Evolutionary conservation across 192 early-diverging fungal species (phyloP).

Genomic region (Coemansia javaensis): DNA sequence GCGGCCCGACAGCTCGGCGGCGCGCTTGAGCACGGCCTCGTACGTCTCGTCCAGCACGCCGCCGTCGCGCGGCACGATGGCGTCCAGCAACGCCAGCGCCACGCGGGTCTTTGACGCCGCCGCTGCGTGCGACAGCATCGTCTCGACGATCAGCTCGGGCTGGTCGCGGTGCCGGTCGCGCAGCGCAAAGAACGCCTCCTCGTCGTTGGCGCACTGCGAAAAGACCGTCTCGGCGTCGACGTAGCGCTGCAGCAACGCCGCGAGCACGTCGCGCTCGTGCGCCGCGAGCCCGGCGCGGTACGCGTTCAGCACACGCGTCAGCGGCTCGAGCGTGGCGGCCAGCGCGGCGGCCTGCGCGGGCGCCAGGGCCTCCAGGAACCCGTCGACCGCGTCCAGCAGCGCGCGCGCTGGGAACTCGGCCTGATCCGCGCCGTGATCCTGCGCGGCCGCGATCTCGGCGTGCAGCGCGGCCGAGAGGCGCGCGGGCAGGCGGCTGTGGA

Average conservation of each 20-base stretch:
- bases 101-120: conserved; percentile 73
- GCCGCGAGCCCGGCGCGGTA: conserved; percentile 72
- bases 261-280: conserved; percentile 70
- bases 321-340: conserved; percentile 59
- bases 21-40: conserved; percentile 68
- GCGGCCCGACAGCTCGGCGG: conserved; percentile 73
- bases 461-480: conserved; percentile 55
- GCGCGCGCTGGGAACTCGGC: conserved; percentile 68
- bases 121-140: conserved; percentile 81
- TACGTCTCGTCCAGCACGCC: conserved; percentile 69
- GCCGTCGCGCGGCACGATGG: conserved; percentile 61
- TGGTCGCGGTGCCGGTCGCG: conserved; percentile 84
- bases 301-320: conserved; percentile 61
- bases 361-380: conserved; percentile 49
- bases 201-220: conserved; percentile 63
- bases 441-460: conserved; percentile 45
- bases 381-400: conserved; percentile 61
- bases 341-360: conserved; percentile 64
- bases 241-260: conserved; percentile 77
- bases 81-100: conserved; percentile 72
- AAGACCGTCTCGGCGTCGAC: conserved; percentile 82
- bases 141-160: conserved; percentile 61
- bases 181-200: conserved; percentile 78
- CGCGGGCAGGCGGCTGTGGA: conserved; percentile 82
- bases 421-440: conserved; percentile 13